Evolutionary conservation across 306 rosid species (phyloP).

Genomic region (Rosa chinensis): DNA sequence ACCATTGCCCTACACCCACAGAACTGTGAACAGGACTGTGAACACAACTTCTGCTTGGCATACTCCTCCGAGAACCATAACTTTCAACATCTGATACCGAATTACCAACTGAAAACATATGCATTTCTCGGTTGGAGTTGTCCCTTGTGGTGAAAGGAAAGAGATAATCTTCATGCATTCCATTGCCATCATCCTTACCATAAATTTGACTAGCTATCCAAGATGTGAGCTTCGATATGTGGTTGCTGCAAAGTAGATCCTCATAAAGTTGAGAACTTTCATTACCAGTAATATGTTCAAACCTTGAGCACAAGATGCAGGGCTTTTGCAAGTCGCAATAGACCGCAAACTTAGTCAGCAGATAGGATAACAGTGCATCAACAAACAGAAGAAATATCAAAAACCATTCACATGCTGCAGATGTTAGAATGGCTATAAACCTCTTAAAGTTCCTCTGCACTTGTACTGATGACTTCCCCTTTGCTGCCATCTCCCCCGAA

Average conservation of each 20-base stretch:
- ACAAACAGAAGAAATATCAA: conserved; percentile 71
- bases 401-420: conserved; percentile 89
- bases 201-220: conserved; percentile 53
- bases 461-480: conserved; percentile 45
- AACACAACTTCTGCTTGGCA: conserved; percentile 35
- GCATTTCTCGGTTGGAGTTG: conserved; percentile 32
- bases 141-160: conserved; percentile 39
- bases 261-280: conserved; percentile 43
- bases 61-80: conserved; percentile 35
- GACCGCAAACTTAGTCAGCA: conserved; percentile 61
- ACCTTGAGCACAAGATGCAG: conserved; percentile 82
- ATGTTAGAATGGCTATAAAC: conserved; percentile 42
- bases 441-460: conserved; percentile 42
- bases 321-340: conserved; percentile 72
- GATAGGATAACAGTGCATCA: conserved; percentile 56
- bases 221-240: conserved; percentile 63
- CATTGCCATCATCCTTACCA: conserved; percentile 49
- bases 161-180: conserved; percentile 70
- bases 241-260: conserved; percentile 60
- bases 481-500: conserved; percentile 49
- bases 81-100: conserved; percentile 43
- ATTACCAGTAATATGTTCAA: conserved; percentile 51
- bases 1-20: conserved; percentile 38
- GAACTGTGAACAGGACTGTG: conserved; percentile 17
- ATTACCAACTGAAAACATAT: conserved; percentile 50